Evolutionary conservation across 2,329 filamentous ascomycete species (phyloP), one percentile per base, ranked within the genome.

Genomic region (Fusarium succisae): DNA sequence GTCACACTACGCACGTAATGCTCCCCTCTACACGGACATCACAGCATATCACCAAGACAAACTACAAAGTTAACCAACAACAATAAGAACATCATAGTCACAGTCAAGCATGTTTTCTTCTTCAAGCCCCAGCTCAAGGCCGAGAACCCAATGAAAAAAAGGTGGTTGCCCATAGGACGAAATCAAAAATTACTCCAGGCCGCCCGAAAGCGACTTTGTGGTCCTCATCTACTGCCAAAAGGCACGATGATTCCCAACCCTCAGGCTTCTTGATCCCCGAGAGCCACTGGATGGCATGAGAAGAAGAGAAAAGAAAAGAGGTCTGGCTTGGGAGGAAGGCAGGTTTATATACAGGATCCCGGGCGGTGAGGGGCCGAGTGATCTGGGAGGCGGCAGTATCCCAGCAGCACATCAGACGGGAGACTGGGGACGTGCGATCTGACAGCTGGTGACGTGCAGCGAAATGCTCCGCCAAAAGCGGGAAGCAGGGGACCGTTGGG

Each of bases 61-160:
- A 35, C 26, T 35, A 70, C 35, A 32, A 56, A 41, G 22, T 45
- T 13, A 6, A 35, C 12, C 18, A 43, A 43, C 32, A 32, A 18
- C 32, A 39, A 18, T 17, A 37, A 37, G 8, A 37, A 37, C 17
- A 37, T 37, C 35, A 37, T 4, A 62, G 26, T 35, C 43, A 50
- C 14, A 14, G 6, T n/a, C 38, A 55, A 60, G 47, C 12, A 43
- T 14, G 44, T 13, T 20, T 59, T 75, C 72, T 73, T 76, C 74
- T 76, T 76, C 74, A 63, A 76, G 72, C 10, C 74, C 45, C 28
- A 32, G 61, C 63, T 32, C 66, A 51, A 72, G 58, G 66, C 74
- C 30, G 37, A 45, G 39, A 57, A 47, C 69, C 30, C 60, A 76
- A 76, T 76, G 74, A 75, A 76, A 76, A 55, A 41, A 54, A 20